A percentile compares a stretch with the other conserved stretches of the same genome.
These are phyloP conservation scores for Neospora caninum DNA, from an alignment of 169 alveolate species.

Conservation along the genomic window DNA sequence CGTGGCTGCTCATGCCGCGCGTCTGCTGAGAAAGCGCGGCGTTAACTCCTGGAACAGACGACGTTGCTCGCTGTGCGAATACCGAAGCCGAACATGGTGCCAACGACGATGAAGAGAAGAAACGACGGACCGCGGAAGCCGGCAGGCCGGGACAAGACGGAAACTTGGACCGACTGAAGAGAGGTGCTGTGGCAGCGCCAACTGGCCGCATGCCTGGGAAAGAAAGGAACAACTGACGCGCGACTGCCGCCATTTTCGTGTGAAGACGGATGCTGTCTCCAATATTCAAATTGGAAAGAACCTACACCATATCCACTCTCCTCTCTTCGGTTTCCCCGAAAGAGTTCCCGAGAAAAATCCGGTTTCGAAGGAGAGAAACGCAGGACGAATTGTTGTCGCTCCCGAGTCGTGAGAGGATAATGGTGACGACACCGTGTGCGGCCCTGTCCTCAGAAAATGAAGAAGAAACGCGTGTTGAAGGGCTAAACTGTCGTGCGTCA, in stretches of 20 bases:
- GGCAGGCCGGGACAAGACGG: not conserved
- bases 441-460: not conserved
- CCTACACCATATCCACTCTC: not conserved
- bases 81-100: not conserved
- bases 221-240: not conserved
- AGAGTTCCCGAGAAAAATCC: not conserved
- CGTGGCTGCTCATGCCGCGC: constrained; percentile 39
- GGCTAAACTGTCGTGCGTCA: not conserved
- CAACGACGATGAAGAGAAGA: not conserved
- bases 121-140: not conserved
- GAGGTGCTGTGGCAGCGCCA: no score
- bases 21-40: not conserved
- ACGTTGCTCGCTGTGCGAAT: not conserved
- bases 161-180: not conserved
- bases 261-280: not conserved
- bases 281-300: no score
- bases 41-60: not conserved
- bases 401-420: not conserved
- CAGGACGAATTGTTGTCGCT: not conserved
- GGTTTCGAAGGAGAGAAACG: not conserved
- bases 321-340: not conserved
- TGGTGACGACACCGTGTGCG: not conserved
- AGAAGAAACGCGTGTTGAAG: not conserved
- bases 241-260: not conserved
- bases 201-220: not conserved